Evolutionary conservation across 768 basidiomycete species (phyloP).

Genomic region (Trametes elegans): DNA sequence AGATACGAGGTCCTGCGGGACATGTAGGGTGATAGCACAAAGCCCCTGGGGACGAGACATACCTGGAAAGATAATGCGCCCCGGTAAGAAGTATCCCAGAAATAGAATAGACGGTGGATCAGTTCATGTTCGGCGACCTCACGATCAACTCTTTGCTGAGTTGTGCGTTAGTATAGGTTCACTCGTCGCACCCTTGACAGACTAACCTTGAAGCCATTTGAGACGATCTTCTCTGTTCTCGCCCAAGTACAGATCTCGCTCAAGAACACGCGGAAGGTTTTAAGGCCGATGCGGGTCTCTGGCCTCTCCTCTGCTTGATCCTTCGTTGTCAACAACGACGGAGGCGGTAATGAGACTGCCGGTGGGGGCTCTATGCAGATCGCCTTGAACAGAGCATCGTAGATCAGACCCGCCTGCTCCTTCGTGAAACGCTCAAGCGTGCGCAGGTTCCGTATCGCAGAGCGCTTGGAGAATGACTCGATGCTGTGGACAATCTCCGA

Average conservation of each 20-base stretch:
- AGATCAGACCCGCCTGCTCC: constrained; percentile 85
- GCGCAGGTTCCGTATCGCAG: constrained; percentile 84
- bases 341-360: constrained; percentile 42
- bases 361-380: constrained; percentile 75
- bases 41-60: constrained; percentile 14
- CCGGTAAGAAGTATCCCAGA: constrained; percentile 82
- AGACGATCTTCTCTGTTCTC: constrained; percentile 86
- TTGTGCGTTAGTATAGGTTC: background rate
- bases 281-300: constrained; percentile 85
- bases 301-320: constrained; percentile 68
- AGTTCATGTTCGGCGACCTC: constrained; percentile 95
- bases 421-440: constrained; percentile 79
- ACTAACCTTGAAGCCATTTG: constrained; percentile 83
- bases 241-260: constrained; percentile 96
- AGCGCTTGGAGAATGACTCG: constrained; percentile 91
- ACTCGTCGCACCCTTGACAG: background rate
- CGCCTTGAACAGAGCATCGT: constrained; percentile 86
- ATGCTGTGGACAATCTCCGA: constrained; percentile 90
- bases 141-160: constrained; percentile 81
- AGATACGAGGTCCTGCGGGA: constrained; percentile 73
- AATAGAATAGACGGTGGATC: constrained; percentile 89
- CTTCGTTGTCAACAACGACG: constrained; percentile 52
- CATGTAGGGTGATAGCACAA: background rate
- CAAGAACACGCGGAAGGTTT: constrained; percentile 86
- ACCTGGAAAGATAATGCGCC: constrained; percentile 92